Evolutionary conservation across 2,329 filamentous ascomycete genomes (phyloP).

Genomic region (Colletotrichum chrysophilum): DNA sequence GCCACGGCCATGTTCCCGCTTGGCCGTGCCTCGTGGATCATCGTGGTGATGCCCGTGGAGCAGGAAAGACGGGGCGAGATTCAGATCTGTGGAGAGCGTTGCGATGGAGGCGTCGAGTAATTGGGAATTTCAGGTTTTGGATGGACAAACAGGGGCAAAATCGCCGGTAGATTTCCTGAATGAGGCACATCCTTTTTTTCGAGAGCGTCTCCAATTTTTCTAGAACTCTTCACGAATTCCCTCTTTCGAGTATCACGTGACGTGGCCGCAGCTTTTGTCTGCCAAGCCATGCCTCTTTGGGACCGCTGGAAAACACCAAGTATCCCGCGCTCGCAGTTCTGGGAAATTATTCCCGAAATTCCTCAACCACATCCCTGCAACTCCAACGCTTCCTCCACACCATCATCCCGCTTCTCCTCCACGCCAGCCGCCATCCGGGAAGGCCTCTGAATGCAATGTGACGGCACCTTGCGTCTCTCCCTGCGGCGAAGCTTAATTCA

Average conservation of each 20-base stretch:
- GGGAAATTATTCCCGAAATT: background rate
- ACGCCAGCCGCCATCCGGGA: background rate
- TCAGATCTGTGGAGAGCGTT: slow-evolving; percentile 19
- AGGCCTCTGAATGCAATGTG: background rate
- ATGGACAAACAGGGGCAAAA: background rate
- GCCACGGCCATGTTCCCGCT: background rate
- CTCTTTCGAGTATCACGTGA: background rate
- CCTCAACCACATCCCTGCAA: background rate
- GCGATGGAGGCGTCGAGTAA: background rate
- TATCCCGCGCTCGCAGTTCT: background rate
- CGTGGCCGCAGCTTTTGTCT: rapidly evolving
- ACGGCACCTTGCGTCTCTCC: background rate
- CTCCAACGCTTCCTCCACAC: background rate
- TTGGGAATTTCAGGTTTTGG: slow-evolving; percentile 18
- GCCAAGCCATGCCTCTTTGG: background rate
- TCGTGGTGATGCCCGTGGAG: slow-evolving; percentile 8
- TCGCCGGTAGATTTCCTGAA: background rate
- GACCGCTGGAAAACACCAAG: background rate
- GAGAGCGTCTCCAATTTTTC: background rate
- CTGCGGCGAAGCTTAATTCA: slow-evolving; percentile 6
- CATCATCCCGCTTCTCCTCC: background rate
- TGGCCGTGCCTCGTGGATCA: background rate
- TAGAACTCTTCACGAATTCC: background rate
- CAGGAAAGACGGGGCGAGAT: slow-evolving; percentile 16
- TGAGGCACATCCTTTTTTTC: background rate